Conservation (phyloP, 139 green algal species). For the Tetradesmus obliquus region DNA sequence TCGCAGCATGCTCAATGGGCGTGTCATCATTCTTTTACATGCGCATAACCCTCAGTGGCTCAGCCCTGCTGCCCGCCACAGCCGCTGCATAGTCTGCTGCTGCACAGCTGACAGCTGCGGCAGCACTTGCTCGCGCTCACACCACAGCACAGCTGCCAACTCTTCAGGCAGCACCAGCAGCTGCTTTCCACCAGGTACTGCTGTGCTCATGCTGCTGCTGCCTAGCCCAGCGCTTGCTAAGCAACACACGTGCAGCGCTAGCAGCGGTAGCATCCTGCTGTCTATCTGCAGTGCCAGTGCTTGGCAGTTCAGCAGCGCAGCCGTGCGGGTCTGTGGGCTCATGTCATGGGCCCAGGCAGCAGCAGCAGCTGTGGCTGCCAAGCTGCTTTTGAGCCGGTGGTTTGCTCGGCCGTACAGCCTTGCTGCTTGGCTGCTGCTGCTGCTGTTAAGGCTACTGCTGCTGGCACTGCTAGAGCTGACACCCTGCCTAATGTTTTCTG, state of each 20-base stretch:
- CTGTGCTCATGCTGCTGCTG: neutral
- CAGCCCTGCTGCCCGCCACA: neutral
- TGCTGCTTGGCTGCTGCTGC: neutral
- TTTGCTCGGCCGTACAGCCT: constrained; percentile 25
- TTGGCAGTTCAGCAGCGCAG: neutral
- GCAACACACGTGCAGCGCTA: neutral
- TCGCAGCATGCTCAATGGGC: too few species aligned
- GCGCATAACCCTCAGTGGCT: neutral
- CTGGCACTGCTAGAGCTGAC: neutral
- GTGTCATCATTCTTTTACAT: too few species aligned
- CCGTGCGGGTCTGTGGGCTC: too few species aligned
- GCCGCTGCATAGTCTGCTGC: neutral
- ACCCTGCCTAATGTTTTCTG: too few species aligned
- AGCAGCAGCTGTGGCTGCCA: constrained; percentile 17
- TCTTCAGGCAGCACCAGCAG: neutral
- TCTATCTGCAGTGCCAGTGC: neutral
- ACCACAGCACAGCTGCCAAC: neutral
- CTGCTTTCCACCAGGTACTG: neutral
- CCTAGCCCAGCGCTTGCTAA: too few species aligned
- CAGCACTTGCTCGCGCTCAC: neutral
- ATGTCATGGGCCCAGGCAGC: constrained; percentile 8
- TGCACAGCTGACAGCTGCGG: neutral
- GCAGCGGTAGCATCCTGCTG: neutral
- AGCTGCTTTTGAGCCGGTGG: neutral
- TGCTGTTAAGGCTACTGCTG: neutral